Conservation (phyloP, 441 rosid genomes). For the Melastoma candidum region DNA sequence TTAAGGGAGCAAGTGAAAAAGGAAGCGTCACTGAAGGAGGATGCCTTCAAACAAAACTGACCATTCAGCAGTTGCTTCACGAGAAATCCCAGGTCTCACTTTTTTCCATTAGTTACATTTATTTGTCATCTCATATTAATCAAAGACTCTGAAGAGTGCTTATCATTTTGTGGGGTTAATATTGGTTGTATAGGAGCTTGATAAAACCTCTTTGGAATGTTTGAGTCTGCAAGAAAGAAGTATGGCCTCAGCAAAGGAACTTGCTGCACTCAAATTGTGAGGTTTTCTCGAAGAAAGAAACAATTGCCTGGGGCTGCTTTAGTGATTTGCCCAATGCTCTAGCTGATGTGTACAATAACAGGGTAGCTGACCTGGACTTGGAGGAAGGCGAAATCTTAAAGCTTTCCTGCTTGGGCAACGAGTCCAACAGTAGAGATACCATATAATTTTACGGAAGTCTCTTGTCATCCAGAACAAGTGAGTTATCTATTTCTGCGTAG, state of each 20-base stretch:
- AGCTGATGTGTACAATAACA: constrained; percentile 17
- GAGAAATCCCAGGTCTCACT: constrained; percentile 51
- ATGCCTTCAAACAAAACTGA: constrained; percentile 41
- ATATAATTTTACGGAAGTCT: constrained; percentile 64
- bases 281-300: constrained; percentile 9
- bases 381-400: constrained; percentile 65
- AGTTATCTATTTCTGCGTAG: constrained; percentile 11
- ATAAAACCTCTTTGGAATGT: constrained; percentile 33
- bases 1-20: constrained; percentile 38
- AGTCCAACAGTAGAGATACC: constrained; percentile 48
- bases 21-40: constrained; percentile 43
- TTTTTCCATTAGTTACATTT: no score
- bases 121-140: constrained; percentile 1
- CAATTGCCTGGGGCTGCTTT: not conserved
- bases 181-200: constrained; percentile 41
- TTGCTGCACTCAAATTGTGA: constrained; percentile 75
- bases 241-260: constrained; percentile 85
- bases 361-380: constrained; percentile 70
- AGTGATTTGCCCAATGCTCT: constrained; percentile 3
- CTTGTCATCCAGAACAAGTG: constrained; percentile 67
- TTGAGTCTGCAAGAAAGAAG: constrained; percentile 49
- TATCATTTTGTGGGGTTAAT: constrained; percentile 1
- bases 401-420: constrained; percentile 68
- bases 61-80: constrained; percentile 38
- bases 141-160: not conserved